phyloP scores from a whole-genome alignment of 345 rosid species.

The Sonneratia caseolaris region DNA sequence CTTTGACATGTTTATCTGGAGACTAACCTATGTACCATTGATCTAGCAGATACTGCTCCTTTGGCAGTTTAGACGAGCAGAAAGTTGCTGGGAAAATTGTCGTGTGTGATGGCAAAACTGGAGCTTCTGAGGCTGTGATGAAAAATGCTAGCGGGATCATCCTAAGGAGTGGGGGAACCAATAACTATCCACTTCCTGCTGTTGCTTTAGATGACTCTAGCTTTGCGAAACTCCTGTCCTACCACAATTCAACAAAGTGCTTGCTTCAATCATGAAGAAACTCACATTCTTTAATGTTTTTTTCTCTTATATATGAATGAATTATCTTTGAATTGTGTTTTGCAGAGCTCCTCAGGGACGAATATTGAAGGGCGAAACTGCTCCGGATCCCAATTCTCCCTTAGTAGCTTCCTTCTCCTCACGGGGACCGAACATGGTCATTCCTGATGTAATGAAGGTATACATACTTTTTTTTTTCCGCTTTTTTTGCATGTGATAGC shows the following conservation, averaged over 20 bases:
- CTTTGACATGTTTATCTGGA: not conserved
- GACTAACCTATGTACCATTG: not conserved
- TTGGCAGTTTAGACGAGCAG: not conserved
- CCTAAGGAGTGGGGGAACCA: too few relatives aligned
- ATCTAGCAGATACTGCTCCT: not conserved
- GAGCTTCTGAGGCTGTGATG: not conserved
- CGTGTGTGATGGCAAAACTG: not conserved
- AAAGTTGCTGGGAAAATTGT: constrained; percentile 5
- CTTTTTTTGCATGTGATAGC: too few relatives aligned
- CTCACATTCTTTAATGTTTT: not conserved
- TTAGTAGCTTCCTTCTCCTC: not conserved
- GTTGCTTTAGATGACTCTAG: not conserved
- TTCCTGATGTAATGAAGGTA: constrained; percentile 9
- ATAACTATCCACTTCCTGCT: not conserved
- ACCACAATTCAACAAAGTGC: not conserved
- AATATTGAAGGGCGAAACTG: constrained; percentile 12
- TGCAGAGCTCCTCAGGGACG: not conserved
- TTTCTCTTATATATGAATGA: not conserved
- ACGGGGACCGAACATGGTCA: not conserved
- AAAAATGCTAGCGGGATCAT: not conserved
- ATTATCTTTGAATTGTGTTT: not conserved
- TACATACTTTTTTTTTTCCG: not conserved
- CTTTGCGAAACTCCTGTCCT: not conserved
- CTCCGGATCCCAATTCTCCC: not conserved
- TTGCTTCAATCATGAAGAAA: not conserved